These are phyloP conservation scores for Kodamaea neixiangensis DNA, from an alignment of 805 yeast genomes.

Conservation along the genomic window DNA sequence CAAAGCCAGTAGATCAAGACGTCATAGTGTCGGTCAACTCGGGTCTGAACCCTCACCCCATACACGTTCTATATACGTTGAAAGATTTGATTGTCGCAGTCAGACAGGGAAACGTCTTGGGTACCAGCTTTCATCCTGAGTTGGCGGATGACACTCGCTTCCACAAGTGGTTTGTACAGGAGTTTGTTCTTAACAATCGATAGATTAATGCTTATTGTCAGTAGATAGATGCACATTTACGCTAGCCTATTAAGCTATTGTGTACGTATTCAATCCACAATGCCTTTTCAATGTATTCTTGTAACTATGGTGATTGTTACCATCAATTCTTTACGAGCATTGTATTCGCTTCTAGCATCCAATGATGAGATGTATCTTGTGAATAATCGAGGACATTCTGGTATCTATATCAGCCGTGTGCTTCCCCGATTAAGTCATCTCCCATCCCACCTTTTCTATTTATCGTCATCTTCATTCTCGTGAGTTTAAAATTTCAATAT, in stretches of 20 bases:
- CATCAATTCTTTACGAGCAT: background rate
- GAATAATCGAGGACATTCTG: background rate
- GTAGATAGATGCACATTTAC: background rate
- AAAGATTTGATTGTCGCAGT: slow-evolving; percentile 65
- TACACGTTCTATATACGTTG: slow-evolving; percentile 45
- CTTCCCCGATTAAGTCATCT: background rate
- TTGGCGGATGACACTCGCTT: slow-evolving; percentile 54
- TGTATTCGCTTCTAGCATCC: background rate
- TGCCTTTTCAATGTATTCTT: too few species aligned
- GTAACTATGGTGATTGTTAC: too few species aligned
- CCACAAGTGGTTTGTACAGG: slow-evolving; percentile 70
- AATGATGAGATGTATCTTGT: background rate
- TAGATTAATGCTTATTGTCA: background rate
- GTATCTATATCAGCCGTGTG: background rate
- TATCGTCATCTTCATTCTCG: too few species aligned
- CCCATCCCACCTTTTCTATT: background rate
- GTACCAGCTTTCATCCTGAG: slow-evolving; percentile 84
- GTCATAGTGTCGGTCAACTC: background rate
- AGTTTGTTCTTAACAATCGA: slow-evolving; percentile 43
- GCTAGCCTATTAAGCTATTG: background rate
- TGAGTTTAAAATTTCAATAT: too few species aligned
- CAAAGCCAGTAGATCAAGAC: slow-evolving; percentile 1
- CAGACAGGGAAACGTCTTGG: slow-evolving; percentile 63
- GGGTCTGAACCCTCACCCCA: background rate
- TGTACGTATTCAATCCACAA: background rate